Percentiles rank a stretch among this genome's conserved stretches.
phyloP scores from a whole-genome alignment of 352 stramenopile species.

The Pilasporangium apinafurcum region DNA sequence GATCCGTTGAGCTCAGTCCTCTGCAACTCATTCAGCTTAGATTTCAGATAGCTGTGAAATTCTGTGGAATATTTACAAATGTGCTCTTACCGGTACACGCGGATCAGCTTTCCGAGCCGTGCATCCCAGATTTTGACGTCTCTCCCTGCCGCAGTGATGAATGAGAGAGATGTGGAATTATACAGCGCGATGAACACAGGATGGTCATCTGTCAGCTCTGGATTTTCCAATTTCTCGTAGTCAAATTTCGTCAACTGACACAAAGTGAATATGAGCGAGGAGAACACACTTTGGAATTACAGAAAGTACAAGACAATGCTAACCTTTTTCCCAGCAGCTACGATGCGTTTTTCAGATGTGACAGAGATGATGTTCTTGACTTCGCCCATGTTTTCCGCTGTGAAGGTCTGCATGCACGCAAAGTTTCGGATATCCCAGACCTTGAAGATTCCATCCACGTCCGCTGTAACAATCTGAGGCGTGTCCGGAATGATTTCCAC shows the following conservation, averaged over 20 bases:
- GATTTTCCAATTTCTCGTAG: conserved; percentile 84
- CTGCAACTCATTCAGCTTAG: conserved; percentile 4
- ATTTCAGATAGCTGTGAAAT: not conserved
- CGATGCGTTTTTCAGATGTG: conserved; percentile 63
- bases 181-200: conserved; percentile 78
- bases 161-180: conserved; percentile 83
- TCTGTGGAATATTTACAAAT: not conserved
- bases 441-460: conserved; percentile 82
- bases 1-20: conserved; percentile 53
- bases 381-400: conserved; percentile 54
- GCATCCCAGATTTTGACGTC: conserved; percentile 89
- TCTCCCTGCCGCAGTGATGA: conserved; percentile 71
- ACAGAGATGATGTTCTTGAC: conserved; percentile 74
- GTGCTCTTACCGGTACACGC: conserved; percentile 53
- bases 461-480: conserved; percentile 82
- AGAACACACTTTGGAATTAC: not conserved
- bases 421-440: conserved; percentile 91
- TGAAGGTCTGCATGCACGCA: conserved; percentile 86
- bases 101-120: conserved; percentile 66
- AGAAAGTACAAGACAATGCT: not conserved
- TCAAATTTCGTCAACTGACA: conserved; percentile 79
- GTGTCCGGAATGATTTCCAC: conserved; percentile 84
- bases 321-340: conserved; percentile 74
- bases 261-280: not conserved
- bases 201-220: conserved; percentile 80